A percentile compares a stretch with the other conserved stretches of the same genome.
Conservation (phyloP, 164 flowering plant genomes). For the Paratinospora sagittata region DNA sequence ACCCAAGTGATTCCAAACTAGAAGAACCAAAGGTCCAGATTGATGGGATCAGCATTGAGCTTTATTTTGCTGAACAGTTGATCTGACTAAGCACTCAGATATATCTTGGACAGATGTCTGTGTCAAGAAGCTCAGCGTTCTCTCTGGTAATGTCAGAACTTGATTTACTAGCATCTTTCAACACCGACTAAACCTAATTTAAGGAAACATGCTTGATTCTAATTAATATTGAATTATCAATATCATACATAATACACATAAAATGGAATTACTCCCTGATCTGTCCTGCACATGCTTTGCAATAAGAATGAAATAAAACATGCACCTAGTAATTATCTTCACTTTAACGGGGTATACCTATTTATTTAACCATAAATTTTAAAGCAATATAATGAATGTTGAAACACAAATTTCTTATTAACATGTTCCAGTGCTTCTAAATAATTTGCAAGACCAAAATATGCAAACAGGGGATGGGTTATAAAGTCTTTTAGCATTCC, state of each 20-base stretch:
- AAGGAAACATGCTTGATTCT: constrained; percentile 9
- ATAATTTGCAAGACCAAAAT: not conserved
- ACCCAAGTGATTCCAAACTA: constrained; percentile 28
- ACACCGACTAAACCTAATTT: constrained; percentile 22
- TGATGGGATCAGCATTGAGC: constrained; percentile 44
- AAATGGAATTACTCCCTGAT: not conserved
- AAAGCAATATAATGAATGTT: not conserved
- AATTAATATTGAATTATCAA: not conserved
- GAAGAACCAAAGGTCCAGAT: constrained; percentile 30
- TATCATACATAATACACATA: not conserved
- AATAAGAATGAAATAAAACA: not conserved
- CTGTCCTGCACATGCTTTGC: not conserved
- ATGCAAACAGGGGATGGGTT: not conserved
- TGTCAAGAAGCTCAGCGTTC: constrained; percentile 48
- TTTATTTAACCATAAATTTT: not conserved
- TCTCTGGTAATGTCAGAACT: constrained; percentile 69
- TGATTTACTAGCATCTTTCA: constrained; percentile 42
- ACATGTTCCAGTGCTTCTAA: not conserved
- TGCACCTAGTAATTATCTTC: not conserved
- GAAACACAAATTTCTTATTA: not conserved
- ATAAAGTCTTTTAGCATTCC: not conserved
- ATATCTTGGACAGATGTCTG: constrained; percentile 32
- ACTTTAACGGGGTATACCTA: not conserved
- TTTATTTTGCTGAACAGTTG: constrained; percentile 9
- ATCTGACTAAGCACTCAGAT: constrained; percentile 32